These are phyloP conservation scores for Canna indica DNA, from an alignment of 176 grass and related monocot genomes.

Conservation along the genomic window DNA sequence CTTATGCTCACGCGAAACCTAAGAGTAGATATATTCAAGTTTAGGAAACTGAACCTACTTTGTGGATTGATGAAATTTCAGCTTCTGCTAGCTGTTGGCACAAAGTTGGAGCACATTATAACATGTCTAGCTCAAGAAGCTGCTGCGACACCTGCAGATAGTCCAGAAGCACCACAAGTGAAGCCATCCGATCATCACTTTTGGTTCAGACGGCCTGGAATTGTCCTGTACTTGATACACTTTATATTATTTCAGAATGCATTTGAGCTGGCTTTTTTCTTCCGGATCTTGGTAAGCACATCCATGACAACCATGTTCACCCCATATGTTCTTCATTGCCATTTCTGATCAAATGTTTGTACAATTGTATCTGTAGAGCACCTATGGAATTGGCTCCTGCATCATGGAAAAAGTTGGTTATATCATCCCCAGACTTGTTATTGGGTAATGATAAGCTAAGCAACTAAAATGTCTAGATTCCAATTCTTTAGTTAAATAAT, in stretches of 20 bases:
- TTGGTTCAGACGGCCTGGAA: slow-evolving; percentile 54
- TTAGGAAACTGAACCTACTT: not conserved
- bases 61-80: slow-evolving; percentile 27
- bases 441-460: slow-evolving; percentile 33
- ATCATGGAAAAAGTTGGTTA: slow-evolving; percentile 64
- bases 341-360: not conserved
- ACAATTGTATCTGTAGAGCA: slow-evolving; percentile 32
- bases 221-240: slow-evolving; percentile 71
- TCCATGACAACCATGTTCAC: not conserved
- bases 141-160: not conserved
- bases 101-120: slow-evolving; percentile 78
- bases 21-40: not conserved
- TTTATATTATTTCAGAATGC: slow-evolving; percentile 98
- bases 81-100: slow-evolving; percentile 69
- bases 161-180: slow-evolving; percentile 21
- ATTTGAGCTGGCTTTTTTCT: slow-evolving; percentile 86
- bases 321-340: slow-evolving; percentile 5
- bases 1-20: too few species aligned
- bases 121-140: slow-evolving; percentile 69
- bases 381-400: slow-evolving; percentile 68
- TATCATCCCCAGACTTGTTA: slow-evolving; percentile 50
- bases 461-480: not conserved
- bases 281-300: slow-evolving; percentile 56
- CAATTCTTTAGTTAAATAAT: not conserved
- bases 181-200: slow-evolving; percentile 68